Conservation (phyloP, 2,329 filamentous ascomycete genomes). For the Coniochaeta ligniaria region DNA sequence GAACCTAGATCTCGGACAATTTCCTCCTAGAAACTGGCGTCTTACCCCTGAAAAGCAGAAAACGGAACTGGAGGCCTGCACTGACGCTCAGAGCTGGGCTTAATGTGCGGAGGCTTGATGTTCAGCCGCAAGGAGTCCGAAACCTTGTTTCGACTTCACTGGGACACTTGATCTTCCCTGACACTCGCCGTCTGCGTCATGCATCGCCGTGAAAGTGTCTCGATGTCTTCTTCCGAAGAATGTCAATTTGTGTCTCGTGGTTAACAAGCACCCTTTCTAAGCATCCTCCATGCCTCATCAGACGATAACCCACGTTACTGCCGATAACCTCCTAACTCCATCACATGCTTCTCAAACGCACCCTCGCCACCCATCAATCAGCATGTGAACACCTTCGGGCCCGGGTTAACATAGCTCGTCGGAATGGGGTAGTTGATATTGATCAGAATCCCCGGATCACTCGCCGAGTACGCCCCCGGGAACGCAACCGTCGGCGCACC, state of each 20-base stretch:
- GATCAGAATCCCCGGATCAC: constrained; percentile 15
- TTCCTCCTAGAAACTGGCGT: too few species aligned
- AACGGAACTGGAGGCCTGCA: too few species aligned
- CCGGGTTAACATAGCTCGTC: not conserved
- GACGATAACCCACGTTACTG: not conserved
- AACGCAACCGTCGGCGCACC: constrained; percentile 19
- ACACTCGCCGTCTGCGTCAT: too few species aligned
- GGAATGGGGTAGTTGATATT: constrained; percentile 4
- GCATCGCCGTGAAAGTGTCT: not conserved
- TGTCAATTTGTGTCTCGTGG: not conserved
- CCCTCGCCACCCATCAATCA: not conserved
- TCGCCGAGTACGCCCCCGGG: constrained; percentile 21
- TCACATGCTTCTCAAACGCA: not conserved
- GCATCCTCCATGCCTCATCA: not conserved
- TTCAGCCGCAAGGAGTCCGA: too few species aligned
- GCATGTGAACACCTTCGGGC: not conserved
- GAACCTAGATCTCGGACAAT: too few species aligned
- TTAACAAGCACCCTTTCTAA: not conserved
- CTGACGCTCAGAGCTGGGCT: too few species aligned
- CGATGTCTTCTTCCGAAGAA: not conserved
- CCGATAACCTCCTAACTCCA: not conserved
- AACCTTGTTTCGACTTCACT: too few species aligned
- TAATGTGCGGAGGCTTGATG: too few species aligned
- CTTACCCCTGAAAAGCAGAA: too few species aligned
- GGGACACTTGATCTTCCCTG: too few species aligned